phyloP scores from a whole-genome alignment of 345 rosid species.

The Dimocarpus longan region DNA sequence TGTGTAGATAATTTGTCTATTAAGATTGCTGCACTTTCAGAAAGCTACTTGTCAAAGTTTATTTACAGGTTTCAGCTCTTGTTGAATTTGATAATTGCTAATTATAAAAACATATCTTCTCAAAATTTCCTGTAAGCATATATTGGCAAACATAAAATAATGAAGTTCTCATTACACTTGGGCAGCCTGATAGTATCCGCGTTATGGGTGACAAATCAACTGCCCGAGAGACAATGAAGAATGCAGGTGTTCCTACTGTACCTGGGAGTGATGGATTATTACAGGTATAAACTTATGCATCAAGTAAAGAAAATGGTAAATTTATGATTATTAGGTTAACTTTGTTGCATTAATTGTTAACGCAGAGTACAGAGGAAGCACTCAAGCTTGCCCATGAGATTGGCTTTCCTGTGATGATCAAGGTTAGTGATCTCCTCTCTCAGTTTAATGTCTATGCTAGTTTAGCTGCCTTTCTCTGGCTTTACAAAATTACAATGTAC shows the following conservation, averaged over 20 bases:
- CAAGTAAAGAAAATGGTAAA: not conserved
- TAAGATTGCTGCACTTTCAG: not conserved
- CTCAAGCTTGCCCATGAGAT: constrained; percentile 78
- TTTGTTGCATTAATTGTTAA: constrained; percentile 23
- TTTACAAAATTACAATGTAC: not conserved
- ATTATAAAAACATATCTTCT: not conserved
- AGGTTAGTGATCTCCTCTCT: constrained; percentile 49
- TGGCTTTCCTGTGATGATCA: constrained; percentile 98
- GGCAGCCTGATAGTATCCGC: constrained; percentile 96
- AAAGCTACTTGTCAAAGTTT: not conserved
- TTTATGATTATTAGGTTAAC: constrained; percentile 2
- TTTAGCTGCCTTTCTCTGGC: not conserved
- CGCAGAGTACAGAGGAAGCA: constrained; percentile 93
- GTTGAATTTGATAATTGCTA: not conserved
- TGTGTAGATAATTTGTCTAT: not conserved
- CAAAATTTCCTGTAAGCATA: constrained; percentile 1
- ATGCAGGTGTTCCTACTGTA: constrained; percentile 97
- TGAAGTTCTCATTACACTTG: constrained; percentile 16
- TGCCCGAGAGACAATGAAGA: constrained; percentile 99
- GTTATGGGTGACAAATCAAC: constrained; percentile 99
- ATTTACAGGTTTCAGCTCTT: not conserved
- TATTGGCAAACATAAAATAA: not conserved
- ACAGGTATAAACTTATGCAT: constrained; percentile 47
- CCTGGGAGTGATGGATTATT: constrained; percentile 98
- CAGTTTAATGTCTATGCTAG: not conserved